A percentile compares a stretch with the other conserved stretches of the same genome.
Conservation (phyloP, 371 early-diverging fungal species). For the Lichtheimia hyalospora region DNA sequence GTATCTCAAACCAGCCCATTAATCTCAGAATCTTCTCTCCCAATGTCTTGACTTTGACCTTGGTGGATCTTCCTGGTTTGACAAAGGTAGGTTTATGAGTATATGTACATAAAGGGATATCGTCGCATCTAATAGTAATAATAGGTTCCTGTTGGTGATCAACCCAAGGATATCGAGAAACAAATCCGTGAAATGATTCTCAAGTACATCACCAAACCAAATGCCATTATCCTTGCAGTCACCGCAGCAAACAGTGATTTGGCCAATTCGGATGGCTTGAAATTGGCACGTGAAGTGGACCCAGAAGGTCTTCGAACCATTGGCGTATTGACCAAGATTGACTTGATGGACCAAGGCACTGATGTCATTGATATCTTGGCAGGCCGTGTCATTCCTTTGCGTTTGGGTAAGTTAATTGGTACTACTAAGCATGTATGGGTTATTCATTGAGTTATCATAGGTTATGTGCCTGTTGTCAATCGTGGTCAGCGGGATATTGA, state of each 20-base stretch:
- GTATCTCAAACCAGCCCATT: constrained; percentile 93
- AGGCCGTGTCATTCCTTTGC: constrained; percentile 94
- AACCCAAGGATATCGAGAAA: constrained; percentile 98
- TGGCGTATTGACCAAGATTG: constrained; percentile 99
- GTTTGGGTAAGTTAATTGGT: constrained; percentile 67
- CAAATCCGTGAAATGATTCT: constrained; percentile 97
- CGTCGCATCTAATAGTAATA: not conserved
- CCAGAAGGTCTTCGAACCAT: constrained; percentile 98
- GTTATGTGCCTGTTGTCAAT: constrained; percentile 95
- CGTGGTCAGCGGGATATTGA: constrained; percentile 97
- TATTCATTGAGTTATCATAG: constrained; percentile 24
- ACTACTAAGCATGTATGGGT: no score
- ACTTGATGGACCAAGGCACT: constrained; percentile 99
- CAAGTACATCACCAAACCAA: constrained; percentile 93
- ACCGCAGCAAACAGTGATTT: constrained; percentile 99
- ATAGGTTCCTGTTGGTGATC: constrained; percentile 95
- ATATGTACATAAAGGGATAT: not conserved
- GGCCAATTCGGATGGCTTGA: constrained; percentile 98
- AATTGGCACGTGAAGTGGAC: constrained; percentile 96
- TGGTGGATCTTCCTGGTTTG: constrained; percentile 98
- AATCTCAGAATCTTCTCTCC: constrained; percentile 94
- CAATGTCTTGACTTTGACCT: constrained; percentile 94
- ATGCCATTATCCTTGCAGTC: constrained; percentile 97
- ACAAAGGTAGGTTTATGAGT: constrained; percentile 68
- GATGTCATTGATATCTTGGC: constrained; percentile 99